Conservation (phyloP, 306 rosid species). For the Mimosa bimucronata region DNA sequence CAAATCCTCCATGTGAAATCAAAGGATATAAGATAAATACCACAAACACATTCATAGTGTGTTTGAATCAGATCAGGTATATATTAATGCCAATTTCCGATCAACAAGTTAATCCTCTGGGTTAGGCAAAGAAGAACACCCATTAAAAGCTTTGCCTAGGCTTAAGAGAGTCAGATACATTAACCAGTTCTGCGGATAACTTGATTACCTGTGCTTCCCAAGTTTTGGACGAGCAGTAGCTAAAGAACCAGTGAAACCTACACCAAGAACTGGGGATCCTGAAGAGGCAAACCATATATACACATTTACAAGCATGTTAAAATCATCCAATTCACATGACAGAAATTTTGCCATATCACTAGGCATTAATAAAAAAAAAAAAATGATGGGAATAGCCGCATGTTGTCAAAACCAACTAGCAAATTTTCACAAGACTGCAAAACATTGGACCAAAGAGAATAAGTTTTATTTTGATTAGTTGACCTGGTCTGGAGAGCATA, state of each 20-base stretch:
- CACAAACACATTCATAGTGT: no score
- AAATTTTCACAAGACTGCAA: neutral
- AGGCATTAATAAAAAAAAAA: neutral
- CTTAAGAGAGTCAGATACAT: neutral
- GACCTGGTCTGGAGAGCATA: conserved; percentile 84
- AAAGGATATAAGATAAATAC: no score
- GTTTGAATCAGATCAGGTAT: no score
- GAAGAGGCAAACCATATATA: conserved; percentile 30
- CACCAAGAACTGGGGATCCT: conserved; percentile 90
- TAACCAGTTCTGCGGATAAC: conserved; percentile 15
- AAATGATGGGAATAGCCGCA: neutral
- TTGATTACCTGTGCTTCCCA: conserved; percentile 83
- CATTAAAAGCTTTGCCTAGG: neutral
- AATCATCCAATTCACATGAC: conserved; percentile 20
- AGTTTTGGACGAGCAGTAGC: conserved; percentile 62
- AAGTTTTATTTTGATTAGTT: neutral
- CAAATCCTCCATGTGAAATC: no score
- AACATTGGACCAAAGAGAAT: neutral
- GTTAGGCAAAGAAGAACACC: conserved; percentile 22
- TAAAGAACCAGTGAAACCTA: conserved; percentile 87
- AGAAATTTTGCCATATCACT: neutral
- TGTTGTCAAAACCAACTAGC: neutral
- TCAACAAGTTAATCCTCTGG: conserved; percentile 3
- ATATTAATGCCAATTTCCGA: neutral
- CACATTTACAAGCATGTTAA: conserved; percentile 16